Evolutionary conservation across 805 yeast genomes (phyloP).

Genomic region (Ogataea glucozyma): DNA sequence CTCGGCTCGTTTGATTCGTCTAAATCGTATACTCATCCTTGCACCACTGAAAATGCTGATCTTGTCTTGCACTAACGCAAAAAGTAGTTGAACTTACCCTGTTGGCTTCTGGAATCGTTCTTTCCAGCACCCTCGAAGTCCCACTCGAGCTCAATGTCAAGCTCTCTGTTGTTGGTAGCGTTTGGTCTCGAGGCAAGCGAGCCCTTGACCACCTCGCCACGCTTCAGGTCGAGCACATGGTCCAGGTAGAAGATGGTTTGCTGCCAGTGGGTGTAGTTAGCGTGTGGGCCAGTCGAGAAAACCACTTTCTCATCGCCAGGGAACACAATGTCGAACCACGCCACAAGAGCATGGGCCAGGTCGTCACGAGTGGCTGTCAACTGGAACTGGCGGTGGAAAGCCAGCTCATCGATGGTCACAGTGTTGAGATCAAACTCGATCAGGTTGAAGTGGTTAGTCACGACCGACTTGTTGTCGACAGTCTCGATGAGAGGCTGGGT

Average conservation of each 20-base stretch:
- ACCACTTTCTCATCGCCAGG: conserved; percentile 66
- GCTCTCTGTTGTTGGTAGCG: conserved; percentile 76
- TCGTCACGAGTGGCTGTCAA: conserved; percentile 78
- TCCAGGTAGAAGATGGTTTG: conserved; percentile 92
- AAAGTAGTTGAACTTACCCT: conserved; percentile 64
- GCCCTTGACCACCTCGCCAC: conserved; percentile 77
- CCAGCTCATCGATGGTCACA: conserved; percentile 76
- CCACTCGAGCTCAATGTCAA: conserved; percentile 78
- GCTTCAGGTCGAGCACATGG: conserved; percentile 72
- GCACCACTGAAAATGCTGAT: too few relatives aligned
- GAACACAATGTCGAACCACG: conserved; percentile 95
- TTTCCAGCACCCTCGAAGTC: conserved; percentile 43
- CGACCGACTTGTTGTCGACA: conserved; percentile 75
- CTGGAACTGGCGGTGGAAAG: conserved; percentile 69
- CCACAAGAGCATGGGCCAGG: conserved; percentile 81
- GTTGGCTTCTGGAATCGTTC: conserved; percentile 47
- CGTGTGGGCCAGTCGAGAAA: conserved; percentile 94
- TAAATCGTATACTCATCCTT: too few relatives aligned
- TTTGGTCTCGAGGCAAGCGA: conserved; percentile 76
- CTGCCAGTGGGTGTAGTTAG: conserved; percentile 97
- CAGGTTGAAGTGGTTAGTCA: conserved; percentile 69
- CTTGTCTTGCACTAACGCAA: conserved; percentile 74
- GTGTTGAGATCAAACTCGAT: conserved; percentile 89
- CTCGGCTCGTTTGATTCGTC: too few relatives aligned
- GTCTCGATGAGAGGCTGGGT: conserved; percentile 94